Base-by-base conservation (phyloP, 805 yeast genomes). In the Wickerhamiella bombiphila region DNA sequence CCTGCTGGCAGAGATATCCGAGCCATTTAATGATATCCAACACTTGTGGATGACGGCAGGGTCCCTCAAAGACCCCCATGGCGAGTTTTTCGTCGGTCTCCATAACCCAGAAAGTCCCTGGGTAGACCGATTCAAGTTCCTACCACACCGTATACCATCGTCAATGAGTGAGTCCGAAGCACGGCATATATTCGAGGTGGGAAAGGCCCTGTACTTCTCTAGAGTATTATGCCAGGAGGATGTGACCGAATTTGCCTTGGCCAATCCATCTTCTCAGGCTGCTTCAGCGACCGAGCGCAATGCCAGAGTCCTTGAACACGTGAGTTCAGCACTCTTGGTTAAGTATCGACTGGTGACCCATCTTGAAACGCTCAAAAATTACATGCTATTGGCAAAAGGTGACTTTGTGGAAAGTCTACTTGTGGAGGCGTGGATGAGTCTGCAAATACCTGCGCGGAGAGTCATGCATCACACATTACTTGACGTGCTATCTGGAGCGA, bases 391-490 rank as follows among this genome's bases (percentile, higher is more conserved):
- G 65, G 72, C 75, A 4, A 72, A 70, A 39, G 82, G 88, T n/a
- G 94, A 88, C 53, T 79, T 88, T 43, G 72, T 80, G n/a, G 75
- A 80, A 36, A 48, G 71, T 1, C 56, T 88, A 7, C 65, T 82
- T 16, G 49, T 59, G 14, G 70, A 72, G 32, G 80, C 86, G 0
- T 53, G 60, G 2, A 58, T 59, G 0, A 44, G 72, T 4, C 64
- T 86, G 37, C 65, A 63, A 42, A 70, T 70, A 45, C 76, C 88
- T 0, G 74, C 93, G 0, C 60, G 59, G n/a, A 57, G 69, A 9
- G 60, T 85, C 15, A 68, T 80, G 3, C 65, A 85, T 2, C 76
- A 73, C 45, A 74, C 74, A 34, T 60, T 86, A 35, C 72, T 85
- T 2, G 67, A 69, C 28, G 60, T 78, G 5, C 57, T 86, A 35